A percentile compares a stretch with the other conserved stretches of the same genome.
These are phyloP conservation scores for Ceratobasidium sp. DNA, from an alignment of 1,284 basidiomycete genomes.

Conservation along the genomic window DNA sequence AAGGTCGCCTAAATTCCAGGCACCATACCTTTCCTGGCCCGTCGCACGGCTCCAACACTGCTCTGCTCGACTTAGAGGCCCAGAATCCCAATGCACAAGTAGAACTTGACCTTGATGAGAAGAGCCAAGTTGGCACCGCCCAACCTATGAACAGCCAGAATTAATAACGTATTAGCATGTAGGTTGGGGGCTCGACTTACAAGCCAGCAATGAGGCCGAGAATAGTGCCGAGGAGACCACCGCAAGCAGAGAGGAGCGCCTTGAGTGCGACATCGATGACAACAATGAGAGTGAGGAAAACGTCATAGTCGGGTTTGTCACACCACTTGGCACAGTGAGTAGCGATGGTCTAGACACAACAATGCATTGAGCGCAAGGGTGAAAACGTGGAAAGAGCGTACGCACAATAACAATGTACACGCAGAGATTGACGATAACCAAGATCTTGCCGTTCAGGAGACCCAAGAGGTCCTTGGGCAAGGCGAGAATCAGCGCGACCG, in stretches of 20 bases:
- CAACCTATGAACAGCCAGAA: neutral
- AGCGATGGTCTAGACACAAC: neutral
- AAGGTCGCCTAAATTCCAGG: neutral
- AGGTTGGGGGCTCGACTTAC: neutral
- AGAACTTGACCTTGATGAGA: constrained; percentile 41
- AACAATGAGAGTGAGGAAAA: constrained; percentile 1
- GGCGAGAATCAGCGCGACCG: constrained; percentile 8
- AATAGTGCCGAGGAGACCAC: constrained; percentile 28
- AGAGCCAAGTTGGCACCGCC: constrained; percentile 17
- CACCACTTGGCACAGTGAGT: constrained; percentile 40
- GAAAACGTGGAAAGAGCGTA: neutral
- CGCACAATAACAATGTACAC: constrained; percentile 21
- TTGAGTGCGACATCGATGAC: constrained; percentile 39
- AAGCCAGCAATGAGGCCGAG: constrained; percentile 25
- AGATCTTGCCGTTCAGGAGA: constrained; percentile 23
- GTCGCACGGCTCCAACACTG: neutral
- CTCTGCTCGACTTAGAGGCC: constrained; percentile 30
- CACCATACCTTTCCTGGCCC: neutral
- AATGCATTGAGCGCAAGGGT: neutral
- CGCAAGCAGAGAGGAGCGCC: constrained; percentile 8
- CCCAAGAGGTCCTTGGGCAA: constrained; percentile 26
- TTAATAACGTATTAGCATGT: neutral
- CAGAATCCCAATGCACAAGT: constrained; percentile 24
- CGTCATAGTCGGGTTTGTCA: constrained; percentile 39
- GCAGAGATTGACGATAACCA: constrained; percentile 30